Base-by-base conservation (phyloP, 805 yeast species). In the Tetrapisispora namnaoensis region DNA sequence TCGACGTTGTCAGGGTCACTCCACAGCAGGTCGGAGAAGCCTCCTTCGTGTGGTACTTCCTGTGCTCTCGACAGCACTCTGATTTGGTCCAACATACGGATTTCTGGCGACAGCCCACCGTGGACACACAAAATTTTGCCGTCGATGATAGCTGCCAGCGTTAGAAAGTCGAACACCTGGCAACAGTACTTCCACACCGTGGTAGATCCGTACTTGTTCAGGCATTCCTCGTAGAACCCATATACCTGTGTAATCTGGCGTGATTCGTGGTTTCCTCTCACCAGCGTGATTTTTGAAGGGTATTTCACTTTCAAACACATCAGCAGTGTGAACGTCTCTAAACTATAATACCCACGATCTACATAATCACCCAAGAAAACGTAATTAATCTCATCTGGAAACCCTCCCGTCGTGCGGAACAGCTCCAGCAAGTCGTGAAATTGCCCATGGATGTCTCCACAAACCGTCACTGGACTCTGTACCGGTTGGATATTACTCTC, bases 11-110 rank as follows among this genome's bases (percentile, higher is more conserved):
- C 98, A 1, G 99, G 99, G 63, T 91, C 99, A 20, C 95, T 83
- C 99, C 99, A 91, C 37, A 91, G 90, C 59, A 91, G 77, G 67
- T 91, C 99, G 63, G 97, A 93, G 67, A 91, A 91, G 2, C 97
- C 98, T 57, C 99, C 99, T 70, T 91, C 99, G 66, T 93, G 98
- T 2, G 99, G 99, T 44, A 91, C 96, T 69, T 91, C 98, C 68
- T 91, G 98, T 3, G 98, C 98, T 61, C 99, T 77, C 47, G 93
- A 84, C 50, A 91, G 73, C 18, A 91, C 98, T 59, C 98, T 75
- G 55, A 91, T 89, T 69, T 91, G 99, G 67, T 91, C 99, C 56
- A 91, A 75, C 95, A 93, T 90, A 65, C 98, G 79, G 54, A 91
- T 90, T 67, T 93, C 98, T 2, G 99, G 99, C 14, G 96, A 86